A percentile compares a stretch with the other conserved stretches of the same genome.
These are phyloP conservation scores for Ascomycota sp. DNA, from an alignment of 2,329 filamentous ascomycete genomes.

Conservation along the genomic window DNA sequence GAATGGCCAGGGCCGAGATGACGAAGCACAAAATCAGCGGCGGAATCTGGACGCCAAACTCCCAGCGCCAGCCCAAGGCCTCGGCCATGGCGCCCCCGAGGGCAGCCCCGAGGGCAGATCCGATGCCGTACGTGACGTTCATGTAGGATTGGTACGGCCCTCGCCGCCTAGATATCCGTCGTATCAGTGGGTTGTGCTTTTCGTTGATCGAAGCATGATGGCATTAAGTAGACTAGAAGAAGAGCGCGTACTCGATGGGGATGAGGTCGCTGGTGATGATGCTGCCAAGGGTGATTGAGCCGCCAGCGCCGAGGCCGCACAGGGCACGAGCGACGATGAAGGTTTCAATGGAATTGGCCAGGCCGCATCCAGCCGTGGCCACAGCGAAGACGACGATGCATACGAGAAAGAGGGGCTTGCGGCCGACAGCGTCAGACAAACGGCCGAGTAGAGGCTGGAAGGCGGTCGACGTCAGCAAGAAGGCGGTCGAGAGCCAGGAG, in stretches of 20 bases:
- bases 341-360: constrained; percentile 42
- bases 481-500: constrained; percentile 64
- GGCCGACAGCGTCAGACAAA: constrained; percentile 49
- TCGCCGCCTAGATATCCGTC: constrained; percentile 16
- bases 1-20: constrained; percentile 25
- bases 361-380: constrained; percentile 46
- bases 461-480: constrained; percentile 52
- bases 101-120: constrained; percentile 38
- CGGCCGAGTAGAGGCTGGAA: constrained; percentile 56
- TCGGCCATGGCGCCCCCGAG: constrained; percentile 50
- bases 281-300: constrained; percentile 42
- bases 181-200: background rate
- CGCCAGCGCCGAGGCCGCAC: constrained; percentile 52
- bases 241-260: constrained; percentile 37
- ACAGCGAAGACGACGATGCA: constrained; percentile 38
- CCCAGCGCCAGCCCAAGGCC: constrained; percentile 49
- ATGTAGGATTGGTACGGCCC: constrained; percentile 52
- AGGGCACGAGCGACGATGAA: constrained; percentile 49
- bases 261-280: constrained; percentile 56
- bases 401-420: constrained; percentile 42
- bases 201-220: background rate
- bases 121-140: constrained; percentile 40
- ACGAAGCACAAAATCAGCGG: constrained; percentile 22
- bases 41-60: constrained; percentile 40
- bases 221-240: background rate